Base-by-base conservation (phyloP, 129 eudicot species). In the carrot (Daucus carota) region DNA sequence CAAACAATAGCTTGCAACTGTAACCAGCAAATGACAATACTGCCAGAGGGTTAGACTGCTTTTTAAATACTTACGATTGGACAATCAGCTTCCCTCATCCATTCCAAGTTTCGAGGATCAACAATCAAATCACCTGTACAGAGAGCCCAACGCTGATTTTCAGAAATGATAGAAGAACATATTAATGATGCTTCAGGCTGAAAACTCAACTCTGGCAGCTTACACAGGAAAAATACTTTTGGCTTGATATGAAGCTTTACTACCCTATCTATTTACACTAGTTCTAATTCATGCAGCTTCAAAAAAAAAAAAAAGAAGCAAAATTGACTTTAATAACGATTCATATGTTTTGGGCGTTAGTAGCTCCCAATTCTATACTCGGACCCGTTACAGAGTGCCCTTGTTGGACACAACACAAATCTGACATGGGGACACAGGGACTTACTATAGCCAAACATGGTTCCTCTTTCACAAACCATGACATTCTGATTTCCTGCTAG, bases 381-480 rank as follows among this genome's bases (percentile, higher is more conserved):
- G 1, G 57, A 47, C 57, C 18, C n/a, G n/a, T 22, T 47, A 47
- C 57, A 47, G 57, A 47, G 57, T 47, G 57, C 5, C n/a, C 22
- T 4, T 17, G 57, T 47, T 17, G 17, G 57, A 47, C 57, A 3
- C 7, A 8, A 17, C 43, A 40, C 43, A 3, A 40, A 40, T 40
- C 43, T 9, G 43, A 20, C 63, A 0, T 28, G 38, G 32, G 7
- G 8, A 13, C 43, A 13, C 34, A 76, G 73, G 8, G 47, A 85
- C 92, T 90, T 85, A 92, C 96, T 91, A 80, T 94, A 94, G 75
- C 98, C 97, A 82, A 94, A 94, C 98, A 94, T 94, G 77, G 97
- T 94, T 74, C 98, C 98, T 87, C 98, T 85, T 77, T 94, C 98
- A 81, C 97, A 94, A 62, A 94, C 96, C 96, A 91, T 94, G 26